Base-by-base conservation (phyloP, 768 basidiomycete genomes). In the Sarcodon aspratus region DNA sequence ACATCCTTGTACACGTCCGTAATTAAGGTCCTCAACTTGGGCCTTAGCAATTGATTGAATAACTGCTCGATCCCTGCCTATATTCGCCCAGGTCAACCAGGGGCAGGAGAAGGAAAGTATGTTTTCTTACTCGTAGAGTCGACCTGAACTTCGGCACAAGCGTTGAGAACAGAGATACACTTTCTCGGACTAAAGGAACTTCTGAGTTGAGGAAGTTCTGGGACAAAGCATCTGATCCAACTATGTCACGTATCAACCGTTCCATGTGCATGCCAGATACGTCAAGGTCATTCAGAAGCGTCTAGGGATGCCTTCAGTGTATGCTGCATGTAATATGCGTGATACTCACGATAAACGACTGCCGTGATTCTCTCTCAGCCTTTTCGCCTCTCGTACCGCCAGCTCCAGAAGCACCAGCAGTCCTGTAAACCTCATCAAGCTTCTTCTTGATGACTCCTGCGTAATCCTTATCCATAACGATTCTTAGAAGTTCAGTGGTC, bases 21-120 rank as follows among this genome's bases (percentile, higher is more conserved):
- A 44, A 97, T 73, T 43, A 98, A 70, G 34, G 78, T 85, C 21
- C 96, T 80, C 44, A 99, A 64, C 50, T 81, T 82, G 0, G 96
- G 94, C 15, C 94, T 78, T 57, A 94, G 75, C 9, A 97, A 72
- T 60, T 98, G 95, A 57, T 93, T 97, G 71, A 98, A 97, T 35
- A 98, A 71, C 57, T 95, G 91, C 56, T 99, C 96, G 27, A 96
- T 69, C 12, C 94, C 90, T 3, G 76, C 69, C 90, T 93, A 55
- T 3, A n/a, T 9, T 2, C 36, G 43, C 17, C 18, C 44, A 12
- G n/a, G n/a, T 46, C 35, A 13, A 15, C 32, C n/a, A 31, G 7
- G 18, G 11, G 32, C 11, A 17, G 47, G 27, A 36, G 33, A 33
- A 52, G 36, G 21, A 31, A 2, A 46, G 40, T 36, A 55, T 42